Evolutionary conservation across 2,329 filamentous ascomycete genomes (phyloP), one percentile per base, ranked within the genome.

Genomic region (Verticillium longisporum): DNA sequence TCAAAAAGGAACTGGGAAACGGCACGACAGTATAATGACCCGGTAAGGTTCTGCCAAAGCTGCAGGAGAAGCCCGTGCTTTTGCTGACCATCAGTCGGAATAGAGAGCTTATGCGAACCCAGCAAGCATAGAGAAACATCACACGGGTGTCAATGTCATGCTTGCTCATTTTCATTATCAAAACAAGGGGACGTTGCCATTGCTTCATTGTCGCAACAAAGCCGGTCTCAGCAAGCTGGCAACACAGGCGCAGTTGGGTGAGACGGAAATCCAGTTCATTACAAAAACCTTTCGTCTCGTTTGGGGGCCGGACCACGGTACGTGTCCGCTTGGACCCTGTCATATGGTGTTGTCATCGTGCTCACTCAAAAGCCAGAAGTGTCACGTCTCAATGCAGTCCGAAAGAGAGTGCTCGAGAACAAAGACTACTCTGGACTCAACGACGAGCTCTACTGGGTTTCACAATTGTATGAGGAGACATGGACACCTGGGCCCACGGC

Each of bases 1-100:
- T 57, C 56, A 3, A 32, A 58, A 21, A 38, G 61, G 5, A 58
- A 62, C 26, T 14, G 41, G 45, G 18, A 45, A 55, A 58, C 58
- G 18, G 61, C 61, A 10, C 41, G 50, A n/a, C 61, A 62, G 34
- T 41, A 41, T 15, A n/a, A 41, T n/a, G 38, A n/a, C 38, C 3
- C 38, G 38, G 38, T 41, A 6, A 15, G 14, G 14, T 6, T 41
- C 10, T 37, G 11, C 36, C 14, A n/a, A n/a, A 7, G 34, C 34
- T 9, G 4, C 11, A 36, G 38, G 4, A 41, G 3, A n/a, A 41
- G 14, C n/a, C 14, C n/a, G 14, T 15, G 2, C 14, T 1, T 3
- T 1, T 5, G 7, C 38, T 45, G 38, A 45, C 38, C 14, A 15
- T 45, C 7, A 4, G 6, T n/a, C 38, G 6, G 4, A 45, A 6